phyloP scores from a whole-genome alignment of 1,139 yeast genomes.

The Geotrichum cucujoidarum region DNA sequence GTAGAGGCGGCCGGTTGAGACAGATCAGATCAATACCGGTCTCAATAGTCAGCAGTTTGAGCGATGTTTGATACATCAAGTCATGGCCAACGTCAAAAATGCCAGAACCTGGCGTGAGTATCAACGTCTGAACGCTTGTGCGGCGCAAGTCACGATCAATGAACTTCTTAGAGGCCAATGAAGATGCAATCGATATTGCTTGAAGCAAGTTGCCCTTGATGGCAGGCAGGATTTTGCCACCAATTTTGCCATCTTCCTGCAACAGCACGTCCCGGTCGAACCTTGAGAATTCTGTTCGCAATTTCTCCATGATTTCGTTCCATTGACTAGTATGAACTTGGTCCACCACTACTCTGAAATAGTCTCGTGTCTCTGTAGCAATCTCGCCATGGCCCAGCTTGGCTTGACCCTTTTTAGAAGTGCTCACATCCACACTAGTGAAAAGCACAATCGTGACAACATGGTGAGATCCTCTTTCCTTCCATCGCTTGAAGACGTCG shows the following conservation, averaged over 20 bases:
- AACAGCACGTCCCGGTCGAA: conserved; percentile 69
- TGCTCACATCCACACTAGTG: conserved; percentile 67
- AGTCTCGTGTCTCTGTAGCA: conserved; percentile 65
- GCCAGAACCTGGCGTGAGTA: conserved; percentile 91
- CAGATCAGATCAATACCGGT: conserved; percentile 86
- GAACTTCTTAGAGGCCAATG: conserved; percentile 71
- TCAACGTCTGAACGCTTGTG: conserved; percentile 77
- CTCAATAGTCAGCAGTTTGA: conserved; percentile 69
- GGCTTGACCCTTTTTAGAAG: conserved; percentile 15
- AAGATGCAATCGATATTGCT: conserved; percentile 78
- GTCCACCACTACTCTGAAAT: conserved; percentile 90
- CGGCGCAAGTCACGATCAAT: conserved; percentile 82
- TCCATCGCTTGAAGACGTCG: conserved; percentile 82
- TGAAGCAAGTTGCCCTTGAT: conserved; percentile 86
- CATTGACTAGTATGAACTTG: conserved; percentile 80
- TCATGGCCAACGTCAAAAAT: conserved; percentile 86
- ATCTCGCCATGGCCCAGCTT: conserved; percentile 58
- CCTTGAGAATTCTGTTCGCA: conserved; percentile 78
- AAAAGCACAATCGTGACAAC: conserved; percentile 84
- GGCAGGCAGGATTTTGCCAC: conserved; percentile 60
- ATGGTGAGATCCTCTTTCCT: conserved; percentile 81
- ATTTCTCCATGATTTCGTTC: conserved; percentile 85
- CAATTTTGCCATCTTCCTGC: conserved; percentile 38
- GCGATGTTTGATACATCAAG: conserved; percentile 67
- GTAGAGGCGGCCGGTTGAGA: conserved; percentile 84